Base-by-base conservation (phyloP, 2,329 filamentous ascomycete species). In the Ilyonectria robusta region DNA sequence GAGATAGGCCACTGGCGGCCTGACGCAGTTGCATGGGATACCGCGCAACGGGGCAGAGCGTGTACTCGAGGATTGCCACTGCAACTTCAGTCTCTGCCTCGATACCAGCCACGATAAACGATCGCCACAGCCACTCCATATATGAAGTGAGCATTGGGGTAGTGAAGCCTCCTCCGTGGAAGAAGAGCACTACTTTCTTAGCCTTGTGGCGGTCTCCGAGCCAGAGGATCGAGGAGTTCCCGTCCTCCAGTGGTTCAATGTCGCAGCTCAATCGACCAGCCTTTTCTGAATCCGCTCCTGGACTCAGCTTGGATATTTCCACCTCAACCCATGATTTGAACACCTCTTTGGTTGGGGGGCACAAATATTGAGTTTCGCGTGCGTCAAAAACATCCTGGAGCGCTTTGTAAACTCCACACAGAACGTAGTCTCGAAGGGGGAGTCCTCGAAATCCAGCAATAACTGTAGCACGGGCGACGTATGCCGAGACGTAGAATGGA, bases 1-100 rank as follows among this genome's bases (percentile, higher is more conserved):
- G 67, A 3, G 50, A 54, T 10, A 79, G 65, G 9, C 68, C 77
- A 6, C 62, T 66, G 0, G 65, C 72, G 0, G 77, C 77, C 53
- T 80, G 77, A 6, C 42, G 50, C 15, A 80, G 66, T 50, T 78
- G 77, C 1, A 51, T 42, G 0, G 78, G 78, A 42, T 78, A 78
- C 29, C 64, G 33, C 4, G 70, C 76, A 3, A 44, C 68, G 23
- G 78, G 78, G 26, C 53, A 62, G 13, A 79, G 73, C 11, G 76
- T 73, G 62, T 80, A 80, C 66, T 77, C 71, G 33, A 80, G 65
- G 13, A 80, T 59, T 1, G 74, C 75, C 1, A 79, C 76, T 6
- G 68, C 68, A 33, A 55, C 48, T 19, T 68, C 65, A 9, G 26
- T 35, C 2, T 42, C 46, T n/a, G 19, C 42, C 44, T 67, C 65